phyloP scores from a whole-genome alignment of 495 filamentous ascomycete species.

The Penicillium flavigenum region DNA sequence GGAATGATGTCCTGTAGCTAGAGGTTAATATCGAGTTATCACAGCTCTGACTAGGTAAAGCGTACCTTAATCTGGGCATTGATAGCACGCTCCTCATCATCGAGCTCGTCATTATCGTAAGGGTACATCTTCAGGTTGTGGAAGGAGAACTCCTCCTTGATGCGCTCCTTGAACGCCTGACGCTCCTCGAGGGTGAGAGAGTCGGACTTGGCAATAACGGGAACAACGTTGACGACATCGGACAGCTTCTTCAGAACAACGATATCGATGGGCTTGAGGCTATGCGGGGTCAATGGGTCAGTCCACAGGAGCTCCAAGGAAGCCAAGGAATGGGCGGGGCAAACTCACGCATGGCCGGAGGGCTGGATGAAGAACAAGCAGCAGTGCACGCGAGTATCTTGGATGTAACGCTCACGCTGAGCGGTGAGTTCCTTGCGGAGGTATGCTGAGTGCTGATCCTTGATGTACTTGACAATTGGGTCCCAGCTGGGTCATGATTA shows the following conservation, averaged over 20 bases:
- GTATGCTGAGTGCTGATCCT: constrained; percentile 99
- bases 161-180: constrained; percentile 94
- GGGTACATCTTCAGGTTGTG: constrained; percentile 99
- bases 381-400: constrained; percentile 98
- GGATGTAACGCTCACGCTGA: constrained; percentile 98
- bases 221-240: constrained; percentile 98
- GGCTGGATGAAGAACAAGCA: constrained; percentile 99
- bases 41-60: background rate
- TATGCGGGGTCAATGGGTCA: constrained; percentile 21
- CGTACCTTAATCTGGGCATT: constrained; percentile 94
- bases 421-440: constrained; percentile 99
- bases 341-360: constrained; percentile 81
- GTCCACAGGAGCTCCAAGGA: background rate
- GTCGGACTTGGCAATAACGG: constrained; percentile 98
- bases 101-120: constrained; percentile 98
- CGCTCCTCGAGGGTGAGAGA: constrained; percentile 95
- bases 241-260: constrained; percentile 98
- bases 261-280: constrained; percentile 96
- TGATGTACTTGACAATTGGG: constrained; percentile 99
- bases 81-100: constrained; percentile 90
- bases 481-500: constrained; percentile 61
- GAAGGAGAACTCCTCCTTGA: constrained; percentile 99
- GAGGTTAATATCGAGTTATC: constrained; percentile 3
- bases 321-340: background rate
- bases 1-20: constrained; percentile 85